Evolutionary conservation across 2,329 filamentous ascomycete species (phyloP), one percentile per base, ranked within the genome.

Genomic region (Exophiala lecanii-corni): DNA sequence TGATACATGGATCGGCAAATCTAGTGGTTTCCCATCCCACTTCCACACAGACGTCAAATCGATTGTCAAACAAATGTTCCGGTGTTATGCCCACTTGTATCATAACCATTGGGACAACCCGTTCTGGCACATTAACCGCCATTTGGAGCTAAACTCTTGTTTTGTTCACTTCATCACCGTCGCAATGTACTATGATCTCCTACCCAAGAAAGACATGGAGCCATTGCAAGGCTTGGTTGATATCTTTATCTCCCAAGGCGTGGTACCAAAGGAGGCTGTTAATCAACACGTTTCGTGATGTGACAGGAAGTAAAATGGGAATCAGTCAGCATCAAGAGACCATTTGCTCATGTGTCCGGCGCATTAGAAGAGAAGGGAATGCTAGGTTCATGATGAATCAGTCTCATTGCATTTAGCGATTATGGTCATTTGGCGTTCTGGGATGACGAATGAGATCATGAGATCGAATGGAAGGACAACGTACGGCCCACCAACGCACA

Each of bases 61-160:
- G 54, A 92, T 96, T 59, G 91, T 96, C 72, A 85, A 89, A 58
- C 92, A 96, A 69, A 97, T 98, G 84, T 97, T 98, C 75, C 86
- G 92, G 47, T 91, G 96, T 56, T 98, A 98, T 62, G 84, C 92
- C 36, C 92, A 98, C 67, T 81, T 98, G 49, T 98, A 98, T 73
- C 96, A 94, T 78, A 87, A 89, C 44, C 92, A 98, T 67, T 98
- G 87, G 66, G 71, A 82, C 48, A 84, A 88, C 55, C 85, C 84
- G 4, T 88, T 89, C 66, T 91, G 88, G 68, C 83, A 89, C 63
- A 75, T 91, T 53, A 88, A 86, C 68, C 68, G 69, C 45, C 67
- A 70, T 42, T 64, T 89, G 62, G 83, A 87, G 57, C 75, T 91
- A 49, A 92, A 92, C 72, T 89, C 84, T 64, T 89, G 85, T 66